Base-by-base conservation (phyloP, 345 rosid species). In the Citrus maxima region DNA sequence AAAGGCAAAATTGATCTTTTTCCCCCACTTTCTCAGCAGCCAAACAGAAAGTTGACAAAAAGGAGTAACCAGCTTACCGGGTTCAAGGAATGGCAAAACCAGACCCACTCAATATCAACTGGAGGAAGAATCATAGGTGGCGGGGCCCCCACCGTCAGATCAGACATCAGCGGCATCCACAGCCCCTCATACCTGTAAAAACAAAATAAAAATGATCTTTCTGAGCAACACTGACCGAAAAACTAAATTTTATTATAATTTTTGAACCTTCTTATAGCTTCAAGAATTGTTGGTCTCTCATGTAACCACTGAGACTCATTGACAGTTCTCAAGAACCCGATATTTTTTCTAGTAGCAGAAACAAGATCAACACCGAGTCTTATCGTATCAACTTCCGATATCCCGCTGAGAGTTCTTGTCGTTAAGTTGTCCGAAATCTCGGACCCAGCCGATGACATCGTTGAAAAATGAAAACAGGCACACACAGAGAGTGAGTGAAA, bases 161-260 rank as follows among this genome's bases (percentile, higher is more conserved):
- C 95, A 84, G 89, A 84, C 78, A 92, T 84, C 90, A 95, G 84
- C 85, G 98, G 99, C 98, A 95, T 91, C 99, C 99, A 95, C 3
- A 95, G 85, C 88, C 91, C 89, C 40, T 95, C 96, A 71, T 95
- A 95, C 91, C 98, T 94, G 69, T 28, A 79, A 76, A 70, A 19
- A 37, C 42, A 55, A n/a, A 66, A 72, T 1, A 32, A 28, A 51
- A 24, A 66, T 3, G n/a, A 8, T 34, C 40, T 58, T 30, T 30
- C 67, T 34, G 54, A 54, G 70, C 28, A 37, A 28, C 71, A 68
- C 55, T 35, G 35, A 35, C 30, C 25, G 32, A 77, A 16, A 59
- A 42, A 55, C 13, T 12, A 32, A 77, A 66, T 12, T 9, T 65
- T 3, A 65, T 56, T 21, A 19, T 6, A 21, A 19, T 22, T 4